These are phyloP conservation scores for Hemileccinum hortonii DNA, from an alignment of 1,284 basidiomycete species.

Conservation along the genomic window DNA sequence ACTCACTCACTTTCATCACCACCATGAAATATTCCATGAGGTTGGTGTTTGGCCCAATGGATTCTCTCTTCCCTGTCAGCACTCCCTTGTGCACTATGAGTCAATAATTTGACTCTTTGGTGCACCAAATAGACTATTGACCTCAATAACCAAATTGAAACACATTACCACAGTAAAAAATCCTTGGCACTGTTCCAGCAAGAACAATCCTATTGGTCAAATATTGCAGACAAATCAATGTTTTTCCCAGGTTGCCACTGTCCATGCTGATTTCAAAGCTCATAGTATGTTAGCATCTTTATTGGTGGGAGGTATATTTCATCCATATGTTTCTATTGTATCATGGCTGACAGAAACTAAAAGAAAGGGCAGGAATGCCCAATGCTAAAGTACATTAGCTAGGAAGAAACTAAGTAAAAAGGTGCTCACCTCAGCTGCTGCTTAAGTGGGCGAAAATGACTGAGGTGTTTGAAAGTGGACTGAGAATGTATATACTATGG, in stretches of 20 bases:
- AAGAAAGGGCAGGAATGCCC: too few species aligned
- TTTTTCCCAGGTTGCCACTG: not conserved
- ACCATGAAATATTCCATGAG: conserved; percentile 34
- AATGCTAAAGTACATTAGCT: too few species aligned
- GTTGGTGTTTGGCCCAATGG: conserved; percentile 16
- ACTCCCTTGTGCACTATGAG: conserved; percentile 28
- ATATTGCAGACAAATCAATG: not conserved
- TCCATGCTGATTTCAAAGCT: not conserved
- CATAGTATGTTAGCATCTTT: not conserved
- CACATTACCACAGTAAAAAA: conserved; percentile 2
- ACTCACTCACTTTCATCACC: conserved; percentile 31
- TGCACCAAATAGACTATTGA: conserved; percentile 19
- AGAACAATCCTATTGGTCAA: conserved; percentile 1
- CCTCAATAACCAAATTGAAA: not conserved
- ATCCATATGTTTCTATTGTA: too few species aligned
- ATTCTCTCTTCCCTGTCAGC: conserved; percentile 35
- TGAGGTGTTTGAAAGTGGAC: too few species aligned
- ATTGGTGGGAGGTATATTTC: too few species aligned
- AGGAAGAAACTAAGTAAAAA: too few species aligned
- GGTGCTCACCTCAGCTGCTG: too few species aligned
- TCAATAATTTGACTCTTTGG: conserved; percentile 19
- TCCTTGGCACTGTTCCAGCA: conserved; percentile 1
- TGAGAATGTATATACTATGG: too few species aligned
- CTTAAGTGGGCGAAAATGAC: too few species aligned
- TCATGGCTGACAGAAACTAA: too few species aligned